Percentiles rank a stretch among this genome's conserved stretches.
These are phyloP conservation scores for Globisporangium nagaii DNA, from an alignment of 352 stramenopile genomes.

Conservation along the genomic window DNA sequence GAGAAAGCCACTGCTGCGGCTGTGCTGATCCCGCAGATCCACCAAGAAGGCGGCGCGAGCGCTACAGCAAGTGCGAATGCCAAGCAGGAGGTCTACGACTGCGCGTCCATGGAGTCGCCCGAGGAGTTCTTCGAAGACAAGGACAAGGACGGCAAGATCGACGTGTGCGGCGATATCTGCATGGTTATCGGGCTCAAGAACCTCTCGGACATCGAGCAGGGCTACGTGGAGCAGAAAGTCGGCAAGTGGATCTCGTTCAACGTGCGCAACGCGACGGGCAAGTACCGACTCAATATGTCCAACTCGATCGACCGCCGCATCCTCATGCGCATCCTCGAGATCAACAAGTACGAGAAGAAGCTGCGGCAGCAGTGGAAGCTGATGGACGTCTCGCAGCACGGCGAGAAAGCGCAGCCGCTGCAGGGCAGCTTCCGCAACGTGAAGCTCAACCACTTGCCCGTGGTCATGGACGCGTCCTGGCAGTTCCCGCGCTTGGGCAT, in stretches of 20 bases:
- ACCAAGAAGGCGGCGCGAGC: no score
- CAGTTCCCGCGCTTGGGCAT: constrained; percentile 59
- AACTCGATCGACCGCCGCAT: constrained; percentile 70
- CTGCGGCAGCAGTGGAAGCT: constrained; percentile 52
- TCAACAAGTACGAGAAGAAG: constrained; percentile 52
- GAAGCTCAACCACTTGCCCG: constrained; percentile 47
- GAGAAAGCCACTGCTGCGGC: constrained; percentile 64
- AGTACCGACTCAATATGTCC: constrained; percentile 64
- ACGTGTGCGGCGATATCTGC: constrained; percentile 75
- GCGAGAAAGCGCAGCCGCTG: constrained; percentile 27
- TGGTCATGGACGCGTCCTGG: constrained; percentile 46
- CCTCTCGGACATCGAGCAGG: constrained; percentile 63
- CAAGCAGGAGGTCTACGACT: constrained; percentile 45
- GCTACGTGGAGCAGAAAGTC: constrained; percentile 60
- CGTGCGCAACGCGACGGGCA: constrained; percentile 55
- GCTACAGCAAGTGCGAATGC: neutral
- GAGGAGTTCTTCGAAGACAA: constrained; percentile 77
- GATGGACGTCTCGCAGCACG: constrained; percentile 56
- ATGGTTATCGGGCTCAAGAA: constrained; percentile 64
- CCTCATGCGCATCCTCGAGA: constrained; percentile 61
- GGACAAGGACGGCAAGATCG: constrained; percentile 74
- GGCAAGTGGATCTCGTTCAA: constrained; percentile 82
- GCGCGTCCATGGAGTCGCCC: constrained; percentile 46
- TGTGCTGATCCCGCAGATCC: constrained; percentile 60
- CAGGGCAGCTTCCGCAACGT: constrained; percentile 56